Evolutionary conservation across 176 grass and related monocot genomes (phyloP).

Genomic region (Carex myosuroides): DNA sequence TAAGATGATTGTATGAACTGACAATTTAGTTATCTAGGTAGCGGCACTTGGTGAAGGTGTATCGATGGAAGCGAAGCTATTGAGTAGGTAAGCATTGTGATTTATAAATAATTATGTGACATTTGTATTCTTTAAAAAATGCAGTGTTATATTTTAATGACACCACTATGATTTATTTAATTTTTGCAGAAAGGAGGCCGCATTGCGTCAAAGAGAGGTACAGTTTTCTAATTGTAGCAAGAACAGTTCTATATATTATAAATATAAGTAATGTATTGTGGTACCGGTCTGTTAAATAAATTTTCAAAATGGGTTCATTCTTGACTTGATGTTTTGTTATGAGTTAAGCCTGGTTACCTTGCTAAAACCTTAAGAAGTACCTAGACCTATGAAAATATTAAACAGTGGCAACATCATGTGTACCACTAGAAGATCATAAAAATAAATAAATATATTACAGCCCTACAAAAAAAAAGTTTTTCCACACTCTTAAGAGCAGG

Average conservation of each 20-base stretch:
- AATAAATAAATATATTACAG: background rate
- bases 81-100: slow-evolving; percentile 66
- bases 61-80: slow-evolving; percentile 84
- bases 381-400: background rate
- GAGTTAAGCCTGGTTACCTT: background rate
- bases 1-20: background rate
- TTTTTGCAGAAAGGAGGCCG: slow-evolving; percentile 91
- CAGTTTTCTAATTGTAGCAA: slow-evolving; percentile 14
- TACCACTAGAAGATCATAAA: background rate
- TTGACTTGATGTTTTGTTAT: slow-evolving; percentile 12
- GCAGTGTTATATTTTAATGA: slow-evolving; percentile 13
- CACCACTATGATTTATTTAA: slow-evolving; percentile 3
- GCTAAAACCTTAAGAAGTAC: background rate
- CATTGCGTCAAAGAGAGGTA: slow-evolving; percentile 96
- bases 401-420: background rate
- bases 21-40: slow-evolving; percentile 63
- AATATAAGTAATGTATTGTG: background rate
- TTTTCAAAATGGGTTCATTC: background rate
- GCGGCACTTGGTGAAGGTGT: slow-evolving; percentile 96
- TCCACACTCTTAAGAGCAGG: background rate
- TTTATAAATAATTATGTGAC: slow-evolving; percentile 19
- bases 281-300: background rate
- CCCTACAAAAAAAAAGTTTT: background rate
- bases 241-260: background rate
- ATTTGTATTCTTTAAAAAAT: slow-evolving; percentile 31